Base-by-base conservation (phyloP, 1,139 yeast species). In the Saccharomyces hybrid region DNA sequence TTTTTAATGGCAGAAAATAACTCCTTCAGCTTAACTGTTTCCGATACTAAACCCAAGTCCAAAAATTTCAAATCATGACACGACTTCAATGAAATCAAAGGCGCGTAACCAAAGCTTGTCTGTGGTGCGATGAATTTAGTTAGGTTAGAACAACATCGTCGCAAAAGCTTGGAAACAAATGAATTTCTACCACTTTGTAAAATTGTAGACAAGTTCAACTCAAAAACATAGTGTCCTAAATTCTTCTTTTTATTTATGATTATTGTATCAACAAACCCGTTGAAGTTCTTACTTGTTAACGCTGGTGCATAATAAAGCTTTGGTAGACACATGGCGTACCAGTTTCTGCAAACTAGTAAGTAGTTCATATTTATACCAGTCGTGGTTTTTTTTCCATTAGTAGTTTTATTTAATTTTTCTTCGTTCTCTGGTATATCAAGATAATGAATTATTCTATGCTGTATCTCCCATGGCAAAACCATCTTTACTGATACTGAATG, bases 141-240 rank as follows among this genome's bases (percentile, higher is more conserved):
- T 51, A 93, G 71, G 50, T 77, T 77, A 26, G 76, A 70, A 9
- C 89, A 79, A 55, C 96, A 87, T 49, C 96, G 75, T 64, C 95
- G 80, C 55, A 93, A 72, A 5, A 93, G 67, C 60, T 87, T 85
- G 1, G 97, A 88, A 23, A 93, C 91, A 68, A 78, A 86, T 0
- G 97, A 93, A 71, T 90, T 93, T 66, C 88, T 90, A n/a, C 98
- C 98, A 47, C 89, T 79, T 69, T 93, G 98, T 55, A 89, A 82
- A 52, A 91, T 88, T 54, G 82, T 77, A 8, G 95, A 78, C 49
- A 93, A 73, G 66, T 93, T 95, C 38, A 93, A 74, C 13, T 73
- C 73, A 52, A 71, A 71, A 14, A 86, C 83, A 57, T 76, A 67
- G n/a, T 68, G 66, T 2, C 76, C 75, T 13, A 69, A 53, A 49